Conservation (phyloP, 768 basidiomycete species). For the Dendrothele bispora region DNA sequence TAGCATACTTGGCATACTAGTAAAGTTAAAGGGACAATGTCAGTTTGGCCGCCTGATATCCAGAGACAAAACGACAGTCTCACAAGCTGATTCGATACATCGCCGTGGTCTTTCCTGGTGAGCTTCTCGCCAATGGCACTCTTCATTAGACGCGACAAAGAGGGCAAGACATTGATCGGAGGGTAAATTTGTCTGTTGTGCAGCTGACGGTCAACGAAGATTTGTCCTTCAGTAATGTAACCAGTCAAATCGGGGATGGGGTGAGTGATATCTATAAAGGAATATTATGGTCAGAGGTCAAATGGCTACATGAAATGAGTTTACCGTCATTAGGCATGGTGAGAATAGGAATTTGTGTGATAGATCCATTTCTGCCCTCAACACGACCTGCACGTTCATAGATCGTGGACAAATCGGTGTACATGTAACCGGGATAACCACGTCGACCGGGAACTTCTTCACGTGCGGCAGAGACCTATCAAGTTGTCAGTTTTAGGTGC, state of each 20-base stretch:
- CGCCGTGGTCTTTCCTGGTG: conserved; percentile 97
- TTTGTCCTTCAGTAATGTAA: conserved; percentile 99
- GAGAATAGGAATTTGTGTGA: conserved; percentile 98
- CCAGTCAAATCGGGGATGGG: conserved; percentile 99
- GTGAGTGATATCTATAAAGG: conserved; percentile 90
- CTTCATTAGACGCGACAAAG: conserved; percentile 99
- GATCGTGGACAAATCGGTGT: conserved; percentile 98
- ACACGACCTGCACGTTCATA: conserved; percentile 99
- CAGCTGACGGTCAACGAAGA: conserved; percentile 96
- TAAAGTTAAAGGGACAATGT: conserved; percentile 10
- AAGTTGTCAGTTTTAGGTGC: conserved; percentile 10
- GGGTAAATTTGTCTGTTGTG: conserved; percentile 98
- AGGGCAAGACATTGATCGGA: conserved; percentile 98
- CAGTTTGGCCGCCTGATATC: background rate
- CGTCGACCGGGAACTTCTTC: conserved; percentile 99
- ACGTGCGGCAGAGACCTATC: conserved; percentile 96
- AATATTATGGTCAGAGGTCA: conserved; percentile 9
- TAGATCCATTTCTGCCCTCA: conserved; percentile 95
- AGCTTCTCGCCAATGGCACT: conserved; percentile 97
- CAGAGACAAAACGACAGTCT: conserved; percentile 30
- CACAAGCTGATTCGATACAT: conserved; percentile 98
- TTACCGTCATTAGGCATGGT: conserved; percentile 99
- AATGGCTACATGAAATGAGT: conserved; percentile 21
- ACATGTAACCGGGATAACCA: conserved; percentile 98
- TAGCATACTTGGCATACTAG: conserved; percentile 97